Base-by-base conservation (phyloP, 352 stramenopile species). In the Elongisporangium senticosum region DNA sequence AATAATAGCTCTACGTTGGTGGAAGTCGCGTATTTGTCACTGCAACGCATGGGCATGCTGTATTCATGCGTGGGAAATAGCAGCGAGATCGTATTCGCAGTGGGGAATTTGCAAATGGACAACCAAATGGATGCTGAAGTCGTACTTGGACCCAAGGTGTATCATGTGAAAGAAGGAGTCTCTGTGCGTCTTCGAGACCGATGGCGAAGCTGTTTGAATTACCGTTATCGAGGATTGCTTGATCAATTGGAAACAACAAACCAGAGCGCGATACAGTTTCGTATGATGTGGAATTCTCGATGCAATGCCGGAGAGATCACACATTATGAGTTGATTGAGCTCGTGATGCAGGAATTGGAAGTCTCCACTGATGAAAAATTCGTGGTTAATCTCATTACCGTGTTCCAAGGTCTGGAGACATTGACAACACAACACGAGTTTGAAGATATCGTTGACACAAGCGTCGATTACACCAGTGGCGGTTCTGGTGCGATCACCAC, bases 291-390 rank as follows among this genome's bases (percentile, higher is more conserved):
- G 84, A 95, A 94, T 59, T 79, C 79, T 20, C 83, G 69, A 23
- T 91, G 77, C 61, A 83, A 81, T 20, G 81, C 86, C 7, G 84
- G 84, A 0, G 78, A 90, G 49, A 90, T 96, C 51, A 85, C 69
- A 17, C 86, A 96, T 59, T 93, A 92, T 50, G 86, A 96, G 54
- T 65, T 94, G 5, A 79, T 96, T 23, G 82, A 96, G 65, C 74
- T 96, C 13, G 79, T 90, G 21, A 85, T 96, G 74, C 84, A 93
- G 66, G 86, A 96, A 50, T 54, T 96, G n/a, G 84, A 93, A 59
- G 81, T 96, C 14, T 94, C 84, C 14, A 96, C 86, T 1, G 86
- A 96, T 64, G 86, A 96, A 57, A 96, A 94, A 65, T 96, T 96
- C 69, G 83, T 96, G 6, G 86, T 93, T 15, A 92, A 96, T 53